Evolutionary conservation across 805 yeast species (phyloP), one percentile per base, ranked within the genome.

Genomic region (Kregervanrija fluxuum): DNA sequence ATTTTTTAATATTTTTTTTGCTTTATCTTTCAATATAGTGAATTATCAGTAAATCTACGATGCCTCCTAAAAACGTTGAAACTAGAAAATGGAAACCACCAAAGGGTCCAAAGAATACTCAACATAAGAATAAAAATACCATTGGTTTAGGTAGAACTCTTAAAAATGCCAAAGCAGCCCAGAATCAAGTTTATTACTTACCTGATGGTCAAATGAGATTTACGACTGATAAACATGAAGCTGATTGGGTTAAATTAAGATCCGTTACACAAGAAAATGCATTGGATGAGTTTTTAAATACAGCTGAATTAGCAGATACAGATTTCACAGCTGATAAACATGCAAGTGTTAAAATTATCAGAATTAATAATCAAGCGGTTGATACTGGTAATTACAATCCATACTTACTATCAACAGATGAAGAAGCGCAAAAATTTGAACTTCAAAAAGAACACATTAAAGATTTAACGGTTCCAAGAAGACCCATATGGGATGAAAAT

Each of bases 241-340:
- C 88, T 11, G 76, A 74, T 49, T 88, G 96, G 95, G 95, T 86
- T 42, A 87, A 89, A 51, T 68, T 93, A 58, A 78, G 93, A 61
- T 89, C 97, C 2, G 95, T 93, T 12, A 93, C 98, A 0, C 98
- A 93, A 57, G 98, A 93, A 62, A 79, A 84, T 54, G 83, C 97
- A 1, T 67, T 93, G 46, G 98, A 93, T 66, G 99, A 93, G 66
- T 90, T 93, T 64, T 75, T 93, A 57, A 84, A 82, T 58, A 91
- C 97, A 8, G 99, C 99, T 1, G 95, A 88, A 63, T 75, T 93
- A 47, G 96, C 97, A 2, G 96, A 89, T 60, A 89, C 91, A 15
- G 98, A 93, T 67, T 93, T 93, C 67, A 81, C 96, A 8, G 96
- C 98, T 3, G 97, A 91, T 53, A 80, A 83, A 58, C 74, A 80